A percentile compares a stretch with the other conserved stretches of the same genome.
phyloP scores from a whole-genome alignment of 2,329 filamentous ascomycete genomes.

The Aspergillus japonicus region DNA sequence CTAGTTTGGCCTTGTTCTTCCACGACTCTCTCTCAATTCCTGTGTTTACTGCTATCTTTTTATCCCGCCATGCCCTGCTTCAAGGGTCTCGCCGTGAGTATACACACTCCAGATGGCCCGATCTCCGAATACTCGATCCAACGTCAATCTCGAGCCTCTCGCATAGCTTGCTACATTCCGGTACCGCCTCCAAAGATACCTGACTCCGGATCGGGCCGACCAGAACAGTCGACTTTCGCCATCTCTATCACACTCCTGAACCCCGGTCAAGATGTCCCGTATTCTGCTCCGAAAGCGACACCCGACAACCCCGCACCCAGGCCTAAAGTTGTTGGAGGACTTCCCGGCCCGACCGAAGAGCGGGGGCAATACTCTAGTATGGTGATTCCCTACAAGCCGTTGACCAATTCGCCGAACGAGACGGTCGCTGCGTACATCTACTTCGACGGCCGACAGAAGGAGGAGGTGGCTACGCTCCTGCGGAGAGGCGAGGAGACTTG shows the following conservation, averaged over 20 bases:
- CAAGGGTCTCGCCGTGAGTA: conserved; percentile 97
- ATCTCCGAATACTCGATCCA: conserved; percentile 92
- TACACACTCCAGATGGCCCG: conserved; percentile 77
- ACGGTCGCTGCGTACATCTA: conserved; percentile 99
- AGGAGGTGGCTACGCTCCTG: conserved; percentile 92
- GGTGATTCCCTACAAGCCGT: conserved; percentile 81
- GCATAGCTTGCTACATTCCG: conserved; percentile 96
- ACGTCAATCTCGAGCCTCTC: conserved; percentile 83
- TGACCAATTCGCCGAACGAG: conserved; percentile 91
- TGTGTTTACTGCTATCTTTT: not conserved
- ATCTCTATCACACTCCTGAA: conserved; percentile 97
- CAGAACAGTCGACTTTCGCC: conserved; percentile 92
- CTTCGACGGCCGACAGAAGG: conserved; percentile 91
- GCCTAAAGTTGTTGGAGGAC: conserved; percentile 74
- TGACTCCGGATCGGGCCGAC: conserved; percentile 66
- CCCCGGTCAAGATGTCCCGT: conserved; percentile 82
- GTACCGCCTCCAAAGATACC: conserved; percentile 83
- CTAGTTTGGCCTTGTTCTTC: not conserved
- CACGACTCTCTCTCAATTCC: not conserved
- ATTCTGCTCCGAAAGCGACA: conserved; percentile 82
- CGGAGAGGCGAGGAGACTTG: conserved; percentile 95
- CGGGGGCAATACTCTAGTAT: conserved; percentile 56
- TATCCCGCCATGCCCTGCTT: conserved; percentile 78
- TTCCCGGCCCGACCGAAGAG: conserved; percentile 56
- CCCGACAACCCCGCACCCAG: conserved; percentile 74